Evolutionary conservation across 1,284 basidiomycete genomes (phyloP).

Genomic region (Taiwanofungus camphoratus): DNA sequence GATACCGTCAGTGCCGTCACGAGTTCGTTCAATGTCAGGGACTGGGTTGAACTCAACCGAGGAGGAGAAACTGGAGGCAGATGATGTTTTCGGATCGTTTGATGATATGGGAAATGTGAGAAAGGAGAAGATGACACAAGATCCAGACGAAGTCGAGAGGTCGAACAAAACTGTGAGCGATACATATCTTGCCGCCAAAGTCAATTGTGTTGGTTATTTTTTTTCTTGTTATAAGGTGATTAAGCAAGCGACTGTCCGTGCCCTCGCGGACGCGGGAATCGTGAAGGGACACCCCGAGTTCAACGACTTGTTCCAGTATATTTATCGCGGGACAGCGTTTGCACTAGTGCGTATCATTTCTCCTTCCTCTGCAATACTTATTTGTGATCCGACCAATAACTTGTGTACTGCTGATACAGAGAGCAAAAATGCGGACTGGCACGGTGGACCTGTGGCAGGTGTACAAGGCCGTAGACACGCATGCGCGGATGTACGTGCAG

Average conservation of each 20-base stretch:
- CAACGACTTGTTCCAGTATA: conserved; percentile 28
- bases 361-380: neutral
- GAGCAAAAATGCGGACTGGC: conserved; percentile 59
- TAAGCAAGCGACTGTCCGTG: conserved; percentile 36
- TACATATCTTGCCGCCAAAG: no score
- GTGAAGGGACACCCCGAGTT: conserved; percentile 56
- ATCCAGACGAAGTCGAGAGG: conserved; percentile 29
- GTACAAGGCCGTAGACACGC: conserved; percentile 37
- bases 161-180: conserved; percentile 37
- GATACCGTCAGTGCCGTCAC: conserved; percentile 28
- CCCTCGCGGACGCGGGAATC: conserved; percentile 38
- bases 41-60: neutral
- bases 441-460: conserved; percentile 50
- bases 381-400: conserved; percentile 6
- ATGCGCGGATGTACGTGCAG: conserved; percentile 18
- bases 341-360: conserved; percentile 24
- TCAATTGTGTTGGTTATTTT: no score
- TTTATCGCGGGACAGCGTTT: conserved; percentile 29
- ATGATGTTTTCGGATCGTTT: conserved; percentile 46
- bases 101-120: conserved; percentile 6
- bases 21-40: conserved; percentile 16
- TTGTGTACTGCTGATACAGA: conserved; percentile 33
- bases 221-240: no score
- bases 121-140: no score
- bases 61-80: conserved; percentile 23